These are phyloP conservation scores for Nicotiana undulata DNA, from an alignment of 257 asterid genomes.

Conservation along the genomic window DNA sequence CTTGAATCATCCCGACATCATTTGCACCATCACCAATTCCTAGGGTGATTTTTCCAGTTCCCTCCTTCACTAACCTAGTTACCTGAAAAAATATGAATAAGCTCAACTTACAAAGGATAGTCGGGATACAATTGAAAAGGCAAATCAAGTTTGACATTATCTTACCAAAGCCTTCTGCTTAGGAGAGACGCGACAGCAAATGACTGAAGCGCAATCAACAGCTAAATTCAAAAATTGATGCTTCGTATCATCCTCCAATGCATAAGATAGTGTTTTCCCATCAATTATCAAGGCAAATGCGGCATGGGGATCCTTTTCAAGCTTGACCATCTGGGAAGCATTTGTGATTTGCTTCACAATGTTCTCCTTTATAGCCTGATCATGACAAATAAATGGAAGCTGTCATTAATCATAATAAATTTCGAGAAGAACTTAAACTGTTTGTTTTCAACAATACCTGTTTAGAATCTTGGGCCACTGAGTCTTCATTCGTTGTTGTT, in stretches of 20 bases:
- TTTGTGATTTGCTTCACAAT: conserved; percentile 73
- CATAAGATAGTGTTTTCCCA: conserved; percentile 77
- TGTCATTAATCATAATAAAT: not conserved
- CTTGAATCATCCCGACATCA: conserved; percentile 99
- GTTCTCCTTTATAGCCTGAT: conserved; percentile 59
- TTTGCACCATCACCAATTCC: conserved; percentile 99
- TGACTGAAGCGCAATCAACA: conserved; percentile 89
- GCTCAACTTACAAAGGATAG: not conserved
- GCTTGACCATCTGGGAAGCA: conserved; percentile 73
- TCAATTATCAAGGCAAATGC: conserved; percentile 96
- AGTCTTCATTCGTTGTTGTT: conserved; percentile 33
- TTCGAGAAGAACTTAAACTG: not conserved
- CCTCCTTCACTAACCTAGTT: conserved; percentile 91
- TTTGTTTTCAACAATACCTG: conserved; percentile 42
- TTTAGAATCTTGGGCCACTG: conserved; percentile 38
- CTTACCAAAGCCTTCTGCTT: conserved; percentile 92
- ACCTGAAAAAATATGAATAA: conserved; percentile 35
- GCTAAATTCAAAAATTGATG: conserved; percentile 74
- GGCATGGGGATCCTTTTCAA: conserved; percentile 88
- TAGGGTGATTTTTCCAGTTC: conserved; percentile 88
- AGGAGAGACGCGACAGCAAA: conserved; percentile 99
- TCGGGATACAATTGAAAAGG: not conserved
- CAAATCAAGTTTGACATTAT: conserved; percentile 10
- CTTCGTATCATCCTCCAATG: conserved; percentile 82
- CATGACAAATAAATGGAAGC: conserved; percentile 11